Percentiles rank a stretch among this genome's conserved stretches.
These are phyloP conservation scores for Protomyces gravidus DNA, from an alignment of 1,139 yeast species.

Conservation along the genomic window DNA sequence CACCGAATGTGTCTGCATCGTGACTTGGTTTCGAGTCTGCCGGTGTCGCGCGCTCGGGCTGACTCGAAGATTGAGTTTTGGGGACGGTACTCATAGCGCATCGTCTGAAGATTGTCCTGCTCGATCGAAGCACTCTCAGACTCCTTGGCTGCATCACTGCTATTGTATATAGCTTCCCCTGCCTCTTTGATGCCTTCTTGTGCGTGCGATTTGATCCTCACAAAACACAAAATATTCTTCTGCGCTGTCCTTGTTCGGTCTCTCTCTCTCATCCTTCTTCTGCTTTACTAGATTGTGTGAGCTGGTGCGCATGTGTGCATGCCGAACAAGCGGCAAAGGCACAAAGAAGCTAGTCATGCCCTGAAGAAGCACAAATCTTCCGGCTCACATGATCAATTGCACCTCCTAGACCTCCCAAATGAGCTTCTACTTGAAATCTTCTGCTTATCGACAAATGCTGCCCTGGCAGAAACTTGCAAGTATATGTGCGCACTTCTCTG, in stretches of 20 bases:
- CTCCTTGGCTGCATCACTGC: no score
- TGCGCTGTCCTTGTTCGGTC: no score
- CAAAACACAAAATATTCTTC: no score
- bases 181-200: no score
- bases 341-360: not conserved
- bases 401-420: conserved; percentile 5
- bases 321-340: not conserved
- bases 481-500: not conserved
- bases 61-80: not conserved
- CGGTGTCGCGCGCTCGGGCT: not conserved
- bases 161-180: no score
- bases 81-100: not conserved
- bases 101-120: no score
- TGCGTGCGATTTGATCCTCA: no score
- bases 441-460: conserved; percentile 13
- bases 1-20: not conserved
- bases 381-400: not conserved
- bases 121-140: no score
- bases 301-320: not conserved
- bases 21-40: not conserved
- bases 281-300: not conserved
- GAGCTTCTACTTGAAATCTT: conserved; percentile 14
- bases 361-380: not conserved
- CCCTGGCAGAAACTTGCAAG: conserved; percentile 9
- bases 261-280: no score